Base-by-base conservation (phyloP, 495 filamentous ascomycete genomes). In the Annulohypoxylon stygium region DNA sequence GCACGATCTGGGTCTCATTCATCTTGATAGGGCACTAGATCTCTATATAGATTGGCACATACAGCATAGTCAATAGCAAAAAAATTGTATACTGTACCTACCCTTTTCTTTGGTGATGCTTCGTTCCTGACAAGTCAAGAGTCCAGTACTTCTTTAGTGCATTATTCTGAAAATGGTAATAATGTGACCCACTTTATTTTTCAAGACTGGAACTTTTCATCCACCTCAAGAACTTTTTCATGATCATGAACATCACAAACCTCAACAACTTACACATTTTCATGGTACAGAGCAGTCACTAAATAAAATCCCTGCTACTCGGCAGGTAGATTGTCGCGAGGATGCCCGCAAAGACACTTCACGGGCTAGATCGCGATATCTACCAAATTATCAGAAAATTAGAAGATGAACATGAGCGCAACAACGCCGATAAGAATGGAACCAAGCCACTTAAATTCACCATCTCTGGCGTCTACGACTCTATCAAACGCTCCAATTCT, bases 401-500 rank as follows among this genome's bases (percentile, higher is more conserved):
- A 61, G 83, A 89, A 61, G 91, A 93, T 73, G 88, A 92, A 65
- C 87, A 88, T 48, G 76, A 79, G 14, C 81, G 85, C 67, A 73
- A 77, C 16, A 73, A 83, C 54, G 14, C 53, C 48, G 55, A 63
- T 16, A 81, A 18, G 33, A 25, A 72, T 75, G 36, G 68, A 80
- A 18, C 81, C 12, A 75, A 68, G 12, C 68, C 78, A 54, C 76
- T 53, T 5, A 76, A 70, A 41, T 75, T 93, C 14, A 90, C 91
- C 2, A 85, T 91, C 0, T 78, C 87, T 0, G 79, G 80, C 1
- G 88, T 97, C 9, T 96, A 94, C 77, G 91, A 93, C 12, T 83
- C 84, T 59, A 92, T 97, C 71, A 92, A 93, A 75, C 84, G 84
- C 70, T 97, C 93, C 3, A 97, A 97, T 76, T 97, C 94, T 1